Evolutionary conservation across 108 stramenopile genomes (phyloP), one percentile per base, ranked within the genome.

Genomic region (Skeletonema grethae): DNA sequence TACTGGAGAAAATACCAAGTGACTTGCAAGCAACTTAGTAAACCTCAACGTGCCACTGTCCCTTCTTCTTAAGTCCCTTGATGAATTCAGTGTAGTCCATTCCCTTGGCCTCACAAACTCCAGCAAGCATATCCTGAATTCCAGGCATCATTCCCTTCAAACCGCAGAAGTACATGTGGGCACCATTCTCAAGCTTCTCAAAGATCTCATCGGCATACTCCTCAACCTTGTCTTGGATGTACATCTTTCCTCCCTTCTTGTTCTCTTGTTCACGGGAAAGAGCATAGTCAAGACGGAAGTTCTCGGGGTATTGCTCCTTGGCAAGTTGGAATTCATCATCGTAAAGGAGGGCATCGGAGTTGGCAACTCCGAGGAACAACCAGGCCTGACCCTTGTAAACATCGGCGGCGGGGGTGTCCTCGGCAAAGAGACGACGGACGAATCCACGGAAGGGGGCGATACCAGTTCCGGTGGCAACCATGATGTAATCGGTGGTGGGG

Each of bases 121-220:
- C 81, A 75, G 96, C 86, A 39, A 98, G 83, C 96, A 97, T 98
- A 66, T 91, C 89, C 60, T 94, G 93, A 72, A 97, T 97, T 56
- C 98, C 97, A 67, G 97, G 97, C 98, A 98, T 98, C 98, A 98
- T 97, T 60, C 97, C 97, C 94, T 98, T 98, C 66, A 98, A 81
- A 12, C 97, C 97, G 82, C 97, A 98, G 87, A 98, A 98, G 91
- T 98, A 98, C 69, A 98, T 97, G 91, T 96, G 96, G 5, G 97
- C 97, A 38, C 97, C 97, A 20, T 85, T 88, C 68, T 90, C 90
- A 12, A 98, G 82, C 86, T 95, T 95, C 63, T 53, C 61, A 80
- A 98, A 98, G 60, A 98, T 77, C 64, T 95, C 94, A 80, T 95
- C 94, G 36, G 94, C 91, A 48, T 95, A 95, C 66, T 95, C 94